These are phyloP conservation scores for Raffaelea albimanens DNA, from an alignment of 2,329 filamentous ascomycete genomes.

Conservation along the genomic window DNA sequence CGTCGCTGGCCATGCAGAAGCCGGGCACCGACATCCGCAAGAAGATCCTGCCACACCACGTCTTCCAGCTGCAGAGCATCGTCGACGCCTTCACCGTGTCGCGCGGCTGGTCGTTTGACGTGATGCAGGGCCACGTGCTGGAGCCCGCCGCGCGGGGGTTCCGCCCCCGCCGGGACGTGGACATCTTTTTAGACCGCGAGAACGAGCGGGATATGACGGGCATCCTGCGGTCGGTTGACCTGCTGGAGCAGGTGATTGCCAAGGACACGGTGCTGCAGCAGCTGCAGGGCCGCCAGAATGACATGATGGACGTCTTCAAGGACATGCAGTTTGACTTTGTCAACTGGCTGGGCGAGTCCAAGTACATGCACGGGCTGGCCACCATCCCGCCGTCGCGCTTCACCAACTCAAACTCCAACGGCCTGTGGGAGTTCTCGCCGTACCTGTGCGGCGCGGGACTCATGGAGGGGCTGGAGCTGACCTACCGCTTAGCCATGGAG, in stretches of 20 bases:
- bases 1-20: conserved; percentile 35
- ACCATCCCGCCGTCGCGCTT: conserved; percentile 32
- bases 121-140: conserved; percentile 25
- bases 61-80: conserved; percentile 41
- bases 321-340: conserved; percentile 21
- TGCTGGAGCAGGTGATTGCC: conserved; percentile 21
- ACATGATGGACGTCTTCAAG: conserved; percentile 14
- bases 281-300: conserved; percentile 3
- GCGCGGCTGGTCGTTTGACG: conserved; percentile 29
- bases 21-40: conserved; percentile 24
- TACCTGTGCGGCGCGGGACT: conserved; percentile 37
- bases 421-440: conserved; percentile 38
- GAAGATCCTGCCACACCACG: conserved; percentile 34
- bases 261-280: conserved; percentile 17
- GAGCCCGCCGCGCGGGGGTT: conserved; percentile 24
- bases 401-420: conserved; percentile 27
- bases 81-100: conserved; percentile 35
- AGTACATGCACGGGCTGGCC: conserved; percentile 20
- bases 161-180: conserved; percentile 28
- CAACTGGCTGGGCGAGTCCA: conserved; percentile 28
- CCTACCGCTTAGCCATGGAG: conserved; percentile 22
- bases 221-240: conserved; percentile 19
- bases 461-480: conserved; percentile 30
- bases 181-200: conserved; percentile 31
- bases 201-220: conserved; percentile 19